Evolutionary conservation across 2,329 filamentous ascomycete species (phyloP), one percentile per base, ranked within the genome.

Genomic region (Aspergillus tanneri): DNA sequence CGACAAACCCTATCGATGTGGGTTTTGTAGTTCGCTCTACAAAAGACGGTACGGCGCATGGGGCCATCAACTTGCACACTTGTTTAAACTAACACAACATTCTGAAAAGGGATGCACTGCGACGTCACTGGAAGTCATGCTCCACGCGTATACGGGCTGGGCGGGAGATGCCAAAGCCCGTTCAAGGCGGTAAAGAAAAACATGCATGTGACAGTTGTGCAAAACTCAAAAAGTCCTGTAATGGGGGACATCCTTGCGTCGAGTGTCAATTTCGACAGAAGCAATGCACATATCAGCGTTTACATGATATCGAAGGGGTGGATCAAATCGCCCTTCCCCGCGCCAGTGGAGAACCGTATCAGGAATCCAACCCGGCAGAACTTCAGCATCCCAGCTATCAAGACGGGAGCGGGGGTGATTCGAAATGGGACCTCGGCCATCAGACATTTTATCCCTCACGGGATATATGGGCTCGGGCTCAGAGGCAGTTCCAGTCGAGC

Each of bases 151-250:
- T 56, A 42, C 36, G 55, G 12, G 46, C 42, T 14, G 54, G 56
- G 4, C 41, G 58, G 7, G 47, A 44, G 11, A 60, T 63, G 7
- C 62, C 61, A 16, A 49, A 60, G 10, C 53, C 54, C 18, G 53
- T 52, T 11, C 53, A 50, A 23, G 57, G 59, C 2, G 61, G 61
- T 9, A 64, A 64, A 37, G 57, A 59, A 28, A 62, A 58, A 28
- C 56, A 60, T 23, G 62, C 62, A n/a, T 66, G 62, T 47, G 62
- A 65, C 46, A 56, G 54, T 23, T 66, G 60, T 40, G 61, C 60
- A 4, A 54, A 42, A 30, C 52, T 64, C 4, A 60, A 61, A 43
- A 64, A 62, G 27, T 61, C 58, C 11, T 64, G 62, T 32, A 58
- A 49, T 22, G 60, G 59, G 6, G 47, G 55, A 10, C 28, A 37